Conservation (phyloP, 2,329 filamentous ascomycete species). For the Fusarium oligoseptatum region DNA sequence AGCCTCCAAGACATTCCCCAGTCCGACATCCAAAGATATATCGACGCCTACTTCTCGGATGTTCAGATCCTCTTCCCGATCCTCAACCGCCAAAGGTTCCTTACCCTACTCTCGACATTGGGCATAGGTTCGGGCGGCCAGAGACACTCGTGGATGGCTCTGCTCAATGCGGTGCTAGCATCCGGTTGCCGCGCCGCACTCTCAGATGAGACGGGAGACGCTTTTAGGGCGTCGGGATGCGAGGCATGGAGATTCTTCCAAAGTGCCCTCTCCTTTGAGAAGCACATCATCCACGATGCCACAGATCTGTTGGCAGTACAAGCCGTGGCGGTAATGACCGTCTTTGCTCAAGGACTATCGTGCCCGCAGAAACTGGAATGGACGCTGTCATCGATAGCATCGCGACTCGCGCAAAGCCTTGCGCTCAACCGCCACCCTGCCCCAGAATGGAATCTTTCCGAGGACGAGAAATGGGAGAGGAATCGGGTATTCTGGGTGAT, state of each 20-base stretch:
- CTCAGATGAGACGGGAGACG: constrained; percentile 2
- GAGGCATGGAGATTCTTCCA: not conserved
- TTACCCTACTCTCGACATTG: not conserved
- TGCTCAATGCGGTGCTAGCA: constrained; percentile 10
- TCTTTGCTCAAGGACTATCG: constrained; percentile 17
- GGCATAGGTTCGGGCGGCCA: not conserved
- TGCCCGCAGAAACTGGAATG: constrained; percentile 14
- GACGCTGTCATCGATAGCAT: not conserved
- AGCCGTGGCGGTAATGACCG: constrained; percentile 9
- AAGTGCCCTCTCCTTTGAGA: not conserved
- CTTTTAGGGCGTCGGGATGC: constrained; percentile 3
- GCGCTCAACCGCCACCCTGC: not conserved
- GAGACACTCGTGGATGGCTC: constrained; percentile 4
- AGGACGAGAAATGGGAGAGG: not conserved
- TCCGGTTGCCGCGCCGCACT: constrained; percentile 13
- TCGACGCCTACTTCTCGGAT: not conserved
- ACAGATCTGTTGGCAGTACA: constrained; percentile 9
- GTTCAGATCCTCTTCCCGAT: not conserved
- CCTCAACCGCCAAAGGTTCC: not conserved
- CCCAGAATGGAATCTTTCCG: not conserved
- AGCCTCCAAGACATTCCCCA: not conserved
- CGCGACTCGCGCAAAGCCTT: not conserved
- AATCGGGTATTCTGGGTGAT: constrained; percentile 11
- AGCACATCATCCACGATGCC: not conserved
- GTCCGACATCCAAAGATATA: not conserved